Evolutionary conservation across 768 basidiomycete genomes (phyloP), one percentile per base, ranked within the genome.

Genomic region (Amanita pallidorosea): DNA sequence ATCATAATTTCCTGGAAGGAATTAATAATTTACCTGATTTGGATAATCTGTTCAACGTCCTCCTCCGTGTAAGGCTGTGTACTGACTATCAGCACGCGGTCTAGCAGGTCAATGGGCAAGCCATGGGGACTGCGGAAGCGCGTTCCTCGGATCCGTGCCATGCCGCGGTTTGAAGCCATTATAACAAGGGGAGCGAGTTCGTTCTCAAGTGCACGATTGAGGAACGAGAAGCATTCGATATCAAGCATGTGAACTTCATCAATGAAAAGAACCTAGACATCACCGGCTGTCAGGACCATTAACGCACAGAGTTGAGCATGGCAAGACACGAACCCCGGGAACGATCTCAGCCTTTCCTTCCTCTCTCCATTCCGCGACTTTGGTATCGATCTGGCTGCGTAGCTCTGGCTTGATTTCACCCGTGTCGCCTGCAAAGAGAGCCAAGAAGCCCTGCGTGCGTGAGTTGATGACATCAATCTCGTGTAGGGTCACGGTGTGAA

Each of bases 161-260:
- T 92, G 4, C 95, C 95, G 13, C 95, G 77, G 64, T 99, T 99
- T 42, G 89, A 91, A 1, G 95, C 95, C 95, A 99, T 97, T 60
- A 99, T 92, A 34, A 99, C 95, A 48, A 98, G 71, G 1, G 95
- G 95, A 1, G 95, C 84, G 1, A 98, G 75, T 55, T 95, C 94
- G 54, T 84, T 83, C 64, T 99, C 95, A 44, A 99, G 74, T 2
- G 95, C 95, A 31, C 95, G 82, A 65, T 99, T 99, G 53, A 99
- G 74, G 77, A 94, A 99, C 6, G 94, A 96, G 74, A 98, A 98
- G 63, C 95, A 97, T 65, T 98, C 95, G 55, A 99, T 97, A 65
- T 99, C 95, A 57, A 99, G 83, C 95, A 99, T 99, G 74, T 98
- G 95, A 11, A 97, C 95, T 69, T 97, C 95, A 67, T 98, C 95